Base-by-base conservation (phyloP, 345 rosid species). In the Acer yangbiense region DNA sequence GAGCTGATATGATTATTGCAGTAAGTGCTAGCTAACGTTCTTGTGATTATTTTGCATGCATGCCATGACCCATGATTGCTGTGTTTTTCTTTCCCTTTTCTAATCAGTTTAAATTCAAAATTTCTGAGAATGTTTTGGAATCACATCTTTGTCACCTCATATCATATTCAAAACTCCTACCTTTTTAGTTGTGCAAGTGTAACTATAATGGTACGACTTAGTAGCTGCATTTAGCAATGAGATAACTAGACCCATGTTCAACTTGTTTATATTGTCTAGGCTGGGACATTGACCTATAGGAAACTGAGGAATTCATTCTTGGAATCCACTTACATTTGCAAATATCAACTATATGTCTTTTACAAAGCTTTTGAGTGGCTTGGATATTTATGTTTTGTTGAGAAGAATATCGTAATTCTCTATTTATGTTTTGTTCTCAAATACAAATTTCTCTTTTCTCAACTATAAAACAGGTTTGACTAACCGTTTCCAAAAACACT, bases 1-100 rank as follows among this genome's bases (percentile, higher is more conserved):
- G 97, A 85, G 99, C 94, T 66, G 97, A 95, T 78, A 90, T 95
- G 98, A 93, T 95, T 60, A 91, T 95, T 79, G 83, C 98, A 7
- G 99, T 91, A 76, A 88, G 97, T 83, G 70, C 48, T 77, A 48
- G 65, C 46, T 62, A 27, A 54, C 29, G 75, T 62, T 80, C 39
- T 50, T 79, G 23, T 9, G 70, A 71, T 65, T 21, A 48, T 72
- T 72, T 75, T 52, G 68, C 63, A 25, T 48, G 44, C 25, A 55
- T 72, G 74, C 11, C 46, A 43, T 43, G 39, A 35, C 39, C 39
- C 69, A 35, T 23, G 32, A 67, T 6, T 63, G 23, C 17, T 29
- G 52, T 11, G 1, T 46, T 43, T 64, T 6, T 11, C 29, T 18
- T 64, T 14, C 14, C 44, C 12, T 29, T 32, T 21, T 48, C 16